Conservation (phyloP, 2,329 filamentous ascomycete species). For the Pyrenochaeta sp. region DNA sequence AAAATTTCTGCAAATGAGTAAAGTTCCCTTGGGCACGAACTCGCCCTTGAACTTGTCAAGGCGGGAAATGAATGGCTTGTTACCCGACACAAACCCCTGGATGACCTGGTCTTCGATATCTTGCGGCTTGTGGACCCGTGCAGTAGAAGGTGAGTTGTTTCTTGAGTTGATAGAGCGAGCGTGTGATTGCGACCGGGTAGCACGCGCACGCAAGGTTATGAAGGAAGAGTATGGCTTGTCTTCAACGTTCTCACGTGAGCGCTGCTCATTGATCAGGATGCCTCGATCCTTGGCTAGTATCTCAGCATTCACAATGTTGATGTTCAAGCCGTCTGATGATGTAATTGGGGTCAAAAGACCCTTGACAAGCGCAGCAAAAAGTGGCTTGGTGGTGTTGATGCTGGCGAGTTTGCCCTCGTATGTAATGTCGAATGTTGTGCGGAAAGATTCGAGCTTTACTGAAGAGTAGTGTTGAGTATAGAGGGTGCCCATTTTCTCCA, state of each 20-base stretch:
- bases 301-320: slow-evolving; percentile 84
- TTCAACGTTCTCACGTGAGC: slow-evolving; percentile 66
- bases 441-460: slow-evolving; percentile 54
- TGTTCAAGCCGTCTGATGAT: slow-evolving; percentile 69
- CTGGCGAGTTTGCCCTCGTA: slow-evolving; percentile 78
- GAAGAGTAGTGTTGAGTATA: slow-evolving; percentile 78
- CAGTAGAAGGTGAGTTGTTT: slow-evolving; percentile 38
- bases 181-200: slow-evolving; percentile 46
- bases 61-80: slow-evolving; percentile 72
- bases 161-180: slow-evolving; percentile 28
- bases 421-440: slow-evolving; percentile 75
- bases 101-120: slow-evolving; percentile 59
- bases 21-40: slow-evolving; percentile 75
- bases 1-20: slow-evolving; percentile 83
- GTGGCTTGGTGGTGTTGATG: slow-evolving; percentile 76
- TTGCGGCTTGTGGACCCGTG: slow-evolving; percentile 14
- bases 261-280: slow-evolving; percentile 78
- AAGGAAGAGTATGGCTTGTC: slow-evolving; percentile 72
- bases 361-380: slow-evolving; percentile 81
- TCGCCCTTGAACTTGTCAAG: slow-evolving; percentile 76
- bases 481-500: slow-evolving; percentile 80
- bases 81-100: slow-evolving; percentile 71
- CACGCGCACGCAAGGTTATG: slow-evolving; percentile 70
- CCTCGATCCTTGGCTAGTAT: slow-evolving; percentile 79
- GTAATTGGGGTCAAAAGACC: slow-evolving; percentile 75